Conservation (phyloP, 1,284 basidiomycete species). For the Thelephora terrestris region DNA sequence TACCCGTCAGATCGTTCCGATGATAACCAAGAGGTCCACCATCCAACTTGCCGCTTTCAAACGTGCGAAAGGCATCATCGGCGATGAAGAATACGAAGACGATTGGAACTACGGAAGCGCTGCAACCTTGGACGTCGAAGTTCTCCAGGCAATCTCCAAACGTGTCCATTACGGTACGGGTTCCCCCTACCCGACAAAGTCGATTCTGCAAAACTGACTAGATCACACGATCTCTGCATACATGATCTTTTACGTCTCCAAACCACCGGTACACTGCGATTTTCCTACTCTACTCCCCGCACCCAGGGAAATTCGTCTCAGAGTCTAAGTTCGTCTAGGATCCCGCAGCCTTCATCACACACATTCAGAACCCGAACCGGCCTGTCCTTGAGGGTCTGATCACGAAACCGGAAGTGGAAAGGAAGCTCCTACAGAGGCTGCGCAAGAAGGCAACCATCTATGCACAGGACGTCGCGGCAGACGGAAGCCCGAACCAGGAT, state of each 20-base stretch:
- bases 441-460: conserved; percentile 90
- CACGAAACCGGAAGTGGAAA: conserved; percentile 94
- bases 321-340: conserved; percentile 95
- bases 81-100: conserved; percentile 65
- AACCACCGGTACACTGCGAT: not conserved
- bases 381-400: conserved; percentile 76
- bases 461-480: conserved; percentile 79
- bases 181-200: conserved; percentile 6
- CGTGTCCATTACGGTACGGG: conserved; percentile 95
- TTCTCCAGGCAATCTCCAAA: conserved; percentile 88
- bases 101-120: conserved; percentile 98
- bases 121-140: conserved; percentile 90
- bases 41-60: conserved; percentile 48
- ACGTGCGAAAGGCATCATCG: conserved; percentile 53
- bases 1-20: conserved; percentile 69
- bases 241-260: not conserved
- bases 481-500: conserved; percentile 40
- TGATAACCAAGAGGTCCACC: conserved; percentile 68
- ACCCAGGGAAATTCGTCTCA: conserved; percentile 22
- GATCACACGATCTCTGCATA: too few species aligned
- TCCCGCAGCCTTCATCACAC: conserved; percentile 84
- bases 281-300: not conserved
- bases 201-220: too few species aligned
- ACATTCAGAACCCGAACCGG: conserved; percentile 74
- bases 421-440: conserved; percentile 75